A percentile compares a stretch with the other conserved stretches of the same genome.
phyloP scores from a whole-genome alignment of 495 filamentous ascomycete species.

The Penicilliopsis zonata region DNA sequence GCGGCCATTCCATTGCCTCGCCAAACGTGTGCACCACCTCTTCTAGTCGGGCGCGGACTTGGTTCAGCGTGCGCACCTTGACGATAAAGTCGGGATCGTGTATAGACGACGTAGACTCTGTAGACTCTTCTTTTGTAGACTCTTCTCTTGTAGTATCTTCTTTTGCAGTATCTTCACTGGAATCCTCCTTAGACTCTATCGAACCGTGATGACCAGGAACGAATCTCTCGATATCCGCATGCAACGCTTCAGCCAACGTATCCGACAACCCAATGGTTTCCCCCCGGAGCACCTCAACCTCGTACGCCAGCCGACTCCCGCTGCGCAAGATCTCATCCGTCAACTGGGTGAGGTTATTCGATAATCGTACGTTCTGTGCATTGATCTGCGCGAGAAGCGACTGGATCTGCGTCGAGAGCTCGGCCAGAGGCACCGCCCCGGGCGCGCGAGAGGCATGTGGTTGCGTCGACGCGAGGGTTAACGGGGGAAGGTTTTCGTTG shows the following conservation, averaged over 20 bases:
- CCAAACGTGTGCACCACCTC: constrained; percentile 81
- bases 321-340: constrained; percentile 91
- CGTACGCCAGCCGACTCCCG: constrained; percentile 77
- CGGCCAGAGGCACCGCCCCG: constrained; percentile 52
- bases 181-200: too few species aligned
- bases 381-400: constrained; percentile 74
- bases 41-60: constrained; percentile 72
- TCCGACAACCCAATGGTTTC: constrained; percentile 72
- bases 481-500: constrained; percentile 57
- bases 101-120: too few species aligned
- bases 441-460: constrained; percentile 27
- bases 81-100: constrained; percentile 62
- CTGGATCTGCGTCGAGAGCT: constrained; percentile 73
- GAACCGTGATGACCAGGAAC: too few species aligned
- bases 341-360: constrained; percentile 71
- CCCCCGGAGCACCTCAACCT: constrained; percentile 84
- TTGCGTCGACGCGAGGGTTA: constrained; percentile 30
- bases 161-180: neutral
- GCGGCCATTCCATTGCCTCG: constrained; percentile 84
- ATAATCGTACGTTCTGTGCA: constrained; percentile 73
- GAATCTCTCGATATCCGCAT: constrained; percentile 58
- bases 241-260: constrained; percentile 56
- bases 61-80: constrained; percentile 67
- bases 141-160: neutral
- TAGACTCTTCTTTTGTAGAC: neutral